Evolutionary conservation across 305 asterid genomes (phyloP).

Genomic region (Solanum chacoense): DNA sequence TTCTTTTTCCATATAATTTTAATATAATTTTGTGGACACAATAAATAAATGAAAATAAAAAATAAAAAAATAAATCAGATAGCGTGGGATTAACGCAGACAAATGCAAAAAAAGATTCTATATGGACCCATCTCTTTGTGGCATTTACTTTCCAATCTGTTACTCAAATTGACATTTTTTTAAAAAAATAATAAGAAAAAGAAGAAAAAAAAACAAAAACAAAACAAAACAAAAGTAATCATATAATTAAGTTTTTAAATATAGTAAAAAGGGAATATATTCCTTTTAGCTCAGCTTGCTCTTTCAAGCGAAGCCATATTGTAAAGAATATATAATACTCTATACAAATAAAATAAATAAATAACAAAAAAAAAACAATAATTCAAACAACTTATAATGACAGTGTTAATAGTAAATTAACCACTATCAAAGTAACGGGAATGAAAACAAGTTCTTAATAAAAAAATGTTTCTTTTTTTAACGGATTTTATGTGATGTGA

Average conservation of each 20-base stretch:
- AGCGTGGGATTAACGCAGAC: conserved; percentile 33
- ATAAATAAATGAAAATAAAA: conserved; percentile 13
- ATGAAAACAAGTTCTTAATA: background rate
- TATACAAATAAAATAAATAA: background rate
- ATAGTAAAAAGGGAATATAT: background rate
- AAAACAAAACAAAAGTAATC: background rate
- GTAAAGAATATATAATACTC: background rate
- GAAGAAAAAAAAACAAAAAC: background rate
- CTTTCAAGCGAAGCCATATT: background rate
- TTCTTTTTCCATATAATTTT: background rate
- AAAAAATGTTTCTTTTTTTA: background rate
- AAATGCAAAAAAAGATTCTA: conserved; percentile 6
- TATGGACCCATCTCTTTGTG: conserved; percentile 1
- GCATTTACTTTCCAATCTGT: conserved; percentile 20
- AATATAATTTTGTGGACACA: conserved; percentile 1
- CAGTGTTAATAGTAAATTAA: background rate
- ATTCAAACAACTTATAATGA: background rate
- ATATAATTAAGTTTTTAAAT: background rate
- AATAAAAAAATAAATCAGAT: background rate
- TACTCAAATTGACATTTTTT: conserved; percentile 7
- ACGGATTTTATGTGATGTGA: background rate
- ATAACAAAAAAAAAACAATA: background rate
- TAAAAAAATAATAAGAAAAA: too few relatives aligned
- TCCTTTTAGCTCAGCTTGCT: background rate
- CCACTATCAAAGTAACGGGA: background rate